A percentile compares a stretch with the other conserved stretches of the same genome.
phyloP scores from a whole-genome alignment of 1,284 basidiomycete species.

The Rhodotorula sp. region DNA sequence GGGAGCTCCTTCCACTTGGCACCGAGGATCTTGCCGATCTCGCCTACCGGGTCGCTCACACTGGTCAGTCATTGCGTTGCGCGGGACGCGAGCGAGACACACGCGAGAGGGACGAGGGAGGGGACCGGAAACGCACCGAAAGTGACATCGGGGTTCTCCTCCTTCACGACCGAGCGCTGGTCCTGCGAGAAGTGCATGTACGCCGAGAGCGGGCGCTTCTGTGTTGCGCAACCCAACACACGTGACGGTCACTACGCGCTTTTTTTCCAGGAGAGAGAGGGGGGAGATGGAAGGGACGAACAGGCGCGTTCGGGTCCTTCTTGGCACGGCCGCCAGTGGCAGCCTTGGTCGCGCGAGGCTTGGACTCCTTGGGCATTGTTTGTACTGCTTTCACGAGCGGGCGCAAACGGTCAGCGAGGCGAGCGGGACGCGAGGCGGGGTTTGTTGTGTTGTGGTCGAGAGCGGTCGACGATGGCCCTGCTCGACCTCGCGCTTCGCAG shows the following conservation, averaged over 20 bases:
- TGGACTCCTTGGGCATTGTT: slow-evolving; percentile 70
- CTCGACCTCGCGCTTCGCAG: background rate
- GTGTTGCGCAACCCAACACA: background rate
- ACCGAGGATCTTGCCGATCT: slow-evolving; percentile 81
- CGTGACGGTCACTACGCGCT: too few relatives aligned
- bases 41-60: slow-evolving; percentile 54
- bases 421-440: background rate
- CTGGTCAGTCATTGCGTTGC: background rate
- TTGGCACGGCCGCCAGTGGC: slow-evolving; percentile 53
- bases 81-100: background rate
- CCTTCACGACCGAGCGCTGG: slow-evolving; percentile 90
- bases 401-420: background rate
- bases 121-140: slow-evolving; percentile 66
- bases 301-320: slow-evolving; percentile 76
- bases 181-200: slow-evolving; percentile 99
- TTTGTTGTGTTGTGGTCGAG: background rate
- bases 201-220: slow-evolving; percentile 82
- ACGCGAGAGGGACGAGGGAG: slow-evolving; percentile 31
- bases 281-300: background rate
- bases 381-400: background rate
- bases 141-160: slow-evolving; percentile 88
- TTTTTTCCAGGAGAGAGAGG: too few relatives aligned
- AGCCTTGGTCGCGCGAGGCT: slow-evolving; percentile 56
- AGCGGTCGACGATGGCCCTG: too few relatives aligned
- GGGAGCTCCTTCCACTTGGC: slow-evolving; percentile 86